Base-by-base conservation (phyloP, 2,329 filamentous ascomycete species). In the Fusarium kyushuense region DNA sequence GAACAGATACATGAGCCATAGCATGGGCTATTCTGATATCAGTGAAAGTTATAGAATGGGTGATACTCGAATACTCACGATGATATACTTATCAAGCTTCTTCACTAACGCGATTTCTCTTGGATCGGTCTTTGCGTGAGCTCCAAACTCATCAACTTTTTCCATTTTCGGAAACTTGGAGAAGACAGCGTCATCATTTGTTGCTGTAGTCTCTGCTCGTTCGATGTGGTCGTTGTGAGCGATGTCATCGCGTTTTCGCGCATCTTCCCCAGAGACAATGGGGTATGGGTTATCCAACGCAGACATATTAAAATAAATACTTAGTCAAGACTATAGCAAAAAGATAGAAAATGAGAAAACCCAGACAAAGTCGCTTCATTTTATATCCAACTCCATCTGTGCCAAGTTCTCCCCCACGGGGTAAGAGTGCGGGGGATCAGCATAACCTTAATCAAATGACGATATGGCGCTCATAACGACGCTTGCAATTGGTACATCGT, bases 1-100 rank as follows among this genome's bases (percentile, higher is more conserved):
- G 35, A 79, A 71, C 1, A 79, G 77, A n/a, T 82, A 83, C 74
- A 83, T 80, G 11, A 76, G 65, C 67, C 77, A 79, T 3, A 79
- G 27, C 54, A 77, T 77, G 0, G 76, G 76, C 70, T 76, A 30
- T 2, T 3, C 10, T 4, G 4, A 6, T 3, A n/a, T 54, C 13
- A 54, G 51, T n/a, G 5, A 5, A 5, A 2, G 6, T 12, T 6
- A 13, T 19, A 6, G 14, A 6, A 5, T 0, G 6, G 5, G 3
- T 36, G 4, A 7, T 2, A 36, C 2, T 6, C 10, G 6, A 6
- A 6, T 7, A 36, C 35, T 36, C 3, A 27, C 69, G 2, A 71
- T 54, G 3, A 71, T 70, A 1, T 66, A 71, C 23, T 43, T 61
- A 13, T 71, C 69, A 3, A 71, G 27, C 17, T 70, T 71, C 55